These are phyloP conservation scores for Apiosordaria backusii DNA, from an alignment of 495 filamentous ascomycete genomes.

Conservation along the genomic window DNA sequence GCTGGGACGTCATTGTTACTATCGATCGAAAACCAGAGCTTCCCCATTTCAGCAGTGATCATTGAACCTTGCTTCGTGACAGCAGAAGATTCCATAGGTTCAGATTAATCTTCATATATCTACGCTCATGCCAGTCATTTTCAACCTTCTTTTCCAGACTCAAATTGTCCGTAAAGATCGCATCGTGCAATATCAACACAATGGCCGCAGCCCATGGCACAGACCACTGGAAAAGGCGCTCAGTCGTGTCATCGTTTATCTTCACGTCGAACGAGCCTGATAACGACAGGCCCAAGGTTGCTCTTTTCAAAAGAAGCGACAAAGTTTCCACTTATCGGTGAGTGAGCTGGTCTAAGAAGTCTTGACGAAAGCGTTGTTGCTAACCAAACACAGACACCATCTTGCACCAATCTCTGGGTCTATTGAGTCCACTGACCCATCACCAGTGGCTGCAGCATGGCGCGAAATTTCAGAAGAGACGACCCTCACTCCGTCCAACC, in stretches of 20 bases:
- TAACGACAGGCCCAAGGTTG: conserved; percentile 41
- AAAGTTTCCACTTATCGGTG: conserved; percentile 56
- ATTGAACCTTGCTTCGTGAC: too few species aligned
- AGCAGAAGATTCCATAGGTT: too few species aligned
- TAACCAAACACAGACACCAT: conserved; percentile 44
- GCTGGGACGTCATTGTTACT: too few species aligned
- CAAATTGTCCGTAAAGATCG: too few species aligned
- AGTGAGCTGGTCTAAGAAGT: too few species aligned
- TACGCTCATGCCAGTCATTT: background rate
- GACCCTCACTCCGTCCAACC: conserved; percentile 40
- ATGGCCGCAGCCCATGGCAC: conserved; percentile 1
- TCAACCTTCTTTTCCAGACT: background rate
- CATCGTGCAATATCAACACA: conserved; percentile 2
- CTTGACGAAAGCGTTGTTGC: too few species aligned
- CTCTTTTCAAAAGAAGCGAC: conserved; percentile 55
- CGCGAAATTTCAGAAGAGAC: conserved; percentile 65
- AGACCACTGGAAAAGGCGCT: conserved; percentile 34
- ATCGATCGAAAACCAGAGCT: too few species aligned
- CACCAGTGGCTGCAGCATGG: conserved; percentile 53
- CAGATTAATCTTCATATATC: background rate
- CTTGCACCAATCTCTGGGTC: conserved; percentile 59
- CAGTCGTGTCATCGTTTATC: conserved; percentile 56
- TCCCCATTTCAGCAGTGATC: too few species aligned
- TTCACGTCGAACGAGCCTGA: conserved; percentile 39
- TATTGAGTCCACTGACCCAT: conserved; percentile 50